Percentiles rank a stretch among this genome's conserved stretches.
phyloP scores from a whole-genome alignment of 225 moss, liverwort and hornwort genomes.

The Neckera pumila region DNA sequence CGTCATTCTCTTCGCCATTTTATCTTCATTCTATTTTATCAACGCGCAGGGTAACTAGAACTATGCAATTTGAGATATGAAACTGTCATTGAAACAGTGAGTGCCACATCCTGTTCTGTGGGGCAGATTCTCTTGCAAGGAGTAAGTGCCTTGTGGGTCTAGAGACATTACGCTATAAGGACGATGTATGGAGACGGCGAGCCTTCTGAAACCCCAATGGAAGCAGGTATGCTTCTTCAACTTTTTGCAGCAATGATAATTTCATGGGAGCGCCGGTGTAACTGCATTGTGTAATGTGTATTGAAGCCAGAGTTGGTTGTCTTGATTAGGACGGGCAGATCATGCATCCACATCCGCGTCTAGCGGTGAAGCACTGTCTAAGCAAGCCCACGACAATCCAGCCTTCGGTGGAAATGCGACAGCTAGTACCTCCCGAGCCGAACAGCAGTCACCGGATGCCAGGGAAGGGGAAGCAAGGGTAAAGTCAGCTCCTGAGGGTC shows the following conservation, averaged over 20 bases:
- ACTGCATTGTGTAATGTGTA: background rate
- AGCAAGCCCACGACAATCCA: constrained; percentile 34
- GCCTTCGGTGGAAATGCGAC: constrained; percentile 7
- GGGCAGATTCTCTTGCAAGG: background rate
- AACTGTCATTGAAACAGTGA: background rate
- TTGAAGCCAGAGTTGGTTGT: background rate
- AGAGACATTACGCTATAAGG: background rate
- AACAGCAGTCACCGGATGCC: constrained; percentile 5
- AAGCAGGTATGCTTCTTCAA: constrained; percentile 22
- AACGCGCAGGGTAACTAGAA: background rate
- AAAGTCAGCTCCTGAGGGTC: constrained; percentile 8
- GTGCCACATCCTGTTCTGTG: background rate
- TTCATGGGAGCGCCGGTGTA: background rate
- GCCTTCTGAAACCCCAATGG: constrained; percentile 17
- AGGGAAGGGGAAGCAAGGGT: constrained; percentile 13
- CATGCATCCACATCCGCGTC: constrained; percentile 28
- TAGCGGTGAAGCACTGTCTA: constrained; percentile 27
- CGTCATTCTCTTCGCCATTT: background rate
- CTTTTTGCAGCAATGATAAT: background rate
- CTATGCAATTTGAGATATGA: background rate
- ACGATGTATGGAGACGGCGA: constrained; percentile 32
- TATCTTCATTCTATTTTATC: background rate
- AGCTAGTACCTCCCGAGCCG: constrained; percentile 15
- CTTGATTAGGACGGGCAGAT: constrained; percentile 13
- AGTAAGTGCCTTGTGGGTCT: background rate